phyloP scores from a whole-genome alignment of 73 alveolate species.

The Paramecium biaurelia region DNA sequence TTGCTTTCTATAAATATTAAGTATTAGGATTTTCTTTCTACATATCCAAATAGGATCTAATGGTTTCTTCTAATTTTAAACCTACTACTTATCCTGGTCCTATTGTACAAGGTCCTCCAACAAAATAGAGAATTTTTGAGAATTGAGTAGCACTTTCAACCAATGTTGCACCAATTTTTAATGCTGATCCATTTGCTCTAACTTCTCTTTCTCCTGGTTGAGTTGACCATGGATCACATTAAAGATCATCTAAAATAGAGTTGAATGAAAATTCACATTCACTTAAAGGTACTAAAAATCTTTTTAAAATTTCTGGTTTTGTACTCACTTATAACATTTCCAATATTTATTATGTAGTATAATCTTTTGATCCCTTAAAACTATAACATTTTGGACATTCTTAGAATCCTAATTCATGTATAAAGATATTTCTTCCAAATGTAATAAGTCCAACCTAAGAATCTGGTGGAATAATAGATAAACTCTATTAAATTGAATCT shows the following conservation, averaged over 20 bases:
- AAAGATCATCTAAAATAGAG: slow-evolving; percentile 98
- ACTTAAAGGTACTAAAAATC: slow-evolving; percentile 65
- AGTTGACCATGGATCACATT: slow-evolving; percentile 99
- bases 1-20: slow-evolving; percentile 92
- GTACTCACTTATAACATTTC: slow-evolving; percentile 62
- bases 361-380: slow-evolving; percentile 67
- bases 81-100: slow-evolving; percentile 99
- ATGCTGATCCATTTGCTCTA: slow-evolving; percentile 67
- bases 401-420: slow-evolving; percentile 93
- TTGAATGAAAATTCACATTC: slow-evolving; percentile 96
- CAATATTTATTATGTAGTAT: slow-evolving; percentile 33
- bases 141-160: slow-evolving; percentile 85
- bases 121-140: slow-evolving; percentile 87
- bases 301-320: slow-evolving; percentile 55
- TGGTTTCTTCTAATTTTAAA: slow-evolving; percentile 82
- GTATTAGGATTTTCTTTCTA: slow-evolving; percentile 82
- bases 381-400: slow-evolving; percentile 93
- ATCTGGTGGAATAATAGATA: slow-evolving; percentile 95
- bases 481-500: slow-evolving; percentile 92
- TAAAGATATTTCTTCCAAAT: slow-evolving; percentile 95
- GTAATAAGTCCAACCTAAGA: slow-evolving; percentile 98
- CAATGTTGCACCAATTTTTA: slow-evolving; percentile 51
- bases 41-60: slow-evolving; percentile 81
- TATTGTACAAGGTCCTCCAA: slow-evolving; percentile 98
- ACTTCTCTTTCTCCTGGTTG: slow-evolving; percentile 83